Percentiles rank a stretch among this genome's conserved stretches.
Evolutionary conservation across 208 protist genomes (phyloP).

Genomic region (Leishmania tropica): DNA sequence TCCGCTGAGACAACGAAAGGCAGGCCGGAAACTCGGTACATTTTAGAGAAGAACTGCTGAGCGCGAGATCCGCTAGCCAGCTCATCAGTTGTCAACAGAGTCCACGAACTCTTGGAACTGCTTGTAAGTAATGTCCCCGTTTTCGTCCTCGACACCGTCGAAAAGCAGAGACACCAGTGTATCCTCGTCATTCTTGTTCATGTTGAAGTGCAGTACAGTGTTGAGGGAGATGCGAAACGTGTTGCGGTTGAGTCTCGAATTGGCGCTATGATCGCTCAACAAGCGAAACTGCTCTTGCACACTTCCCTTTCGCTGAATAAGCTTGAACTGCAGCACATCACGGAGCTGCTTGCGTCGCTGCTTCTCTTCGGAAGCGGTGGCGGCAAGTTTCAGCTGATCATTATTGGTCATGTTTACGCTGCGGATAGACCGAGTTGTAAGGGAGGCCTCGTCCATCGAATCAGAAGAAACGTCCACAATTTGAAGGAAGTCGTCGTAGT

Average conservation of each 20-base stretch:
- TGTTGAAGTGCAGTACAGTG: slow-evolving; percentile 84
- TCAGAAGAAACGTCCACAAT: slow-evolving; percentile 70
- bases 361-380: slow-evolving; percentile 34
- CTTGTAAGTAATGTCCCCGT: slow-evolving; percentile 85
- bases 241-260: slow-evolving; percentile 69
- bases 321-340: slow-evolving; percentile 72
- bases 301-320: slow-evolving; percentile 78
- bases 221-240: slow-evolving; percentile 78
- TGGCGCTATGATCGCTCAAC: slow-evolving; percentile 70
- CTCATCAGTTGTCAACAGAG: slow-evolving; percentile 20
- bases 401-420: slow-evolving; percentile 70
- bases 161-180: slow-evolving; percentile 86
- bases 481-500: slow-evolving; percentile 76
- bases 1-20: slow-evolving; percentile 1
- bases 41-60: neutral
- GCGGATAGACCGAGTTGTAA: slow-evolving; percentile 62
- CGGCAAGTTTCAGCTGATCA: slow-evolving; percentile 44
- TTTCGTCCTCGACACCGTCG: slow-evolving; percentile 77
- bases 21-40: neutral
- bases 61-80: neutral
- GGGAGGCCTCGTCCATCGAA: slow-evolving; percentile 71
- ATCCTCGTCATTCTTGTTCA: slow-evolving; percentile 73
- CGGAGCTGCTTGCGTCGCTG: slow-evolving; percentile 58
- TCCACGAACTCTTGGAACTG: slow-evolving; percentile 90
- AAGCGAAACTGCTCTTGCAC: slow-evolving; percentile 85